Base-by-base conservation (phyloP, 495 filamentous ascomycete species). In the Amorphotheca resinae region DNA sequence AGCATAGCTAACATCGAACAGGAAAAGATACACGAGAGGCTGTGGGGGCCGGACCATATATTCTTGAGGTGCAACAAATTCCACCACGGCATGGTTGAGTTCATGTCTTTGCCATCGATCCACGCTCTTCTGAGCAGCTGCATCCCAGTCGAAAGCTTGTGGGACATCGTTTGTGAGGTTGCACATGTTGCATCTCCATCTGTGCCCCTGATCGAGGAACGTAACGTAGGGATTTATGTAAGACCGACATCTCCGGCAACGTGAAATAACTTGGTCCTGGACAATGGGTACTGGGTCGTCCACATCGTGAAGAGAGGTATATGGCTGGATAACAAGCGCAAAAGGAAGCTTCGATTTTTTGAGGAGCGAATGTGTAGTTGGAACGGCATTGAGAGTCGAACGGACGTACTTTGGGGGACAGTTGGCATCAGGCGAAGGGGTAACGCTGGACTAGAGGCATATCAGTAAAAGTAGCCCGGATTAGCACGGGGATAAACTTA, bases 151-250 rank as follows among this genome's bases (percentile, higher is more conserved):
- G 49, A 96, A 98, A 4, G 87, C 88, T 64, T 96, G 93, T 7
- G 91, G 91, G 12, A 98, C 93, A 55, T 98, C 91, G 58, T 96
- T 98, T 42, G 88, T 95, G 44, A 98, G 69, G 61, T 95, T 95
- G 58, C 91, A 98, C 89, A 98, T 96, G 64, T 98, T 98, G 64
- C 91, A 98, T 44, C 89, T 79, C 91, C 91, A 96, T 56, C 91
- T 76, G 66, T 98, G 91, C 15, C 89, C 89, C 60, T 96, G 86
- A 47, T 98, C 91, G 32, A 98, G 65, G 69, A 98, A 98, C 39
- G 82, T 85, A 33, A 88, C 91, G 45, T 89, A 98, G 16, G 91
- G 87, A 61, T 96, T 95, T 67, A 96, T 96, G 57, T 96, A 96
- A 33, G 89, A 88, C 45, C 89, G 74, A 62, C 91, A 98, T 55